Conservation (phyloP, 2,329 filamentous ascomycete genomes). For the Cordyceps javanica region DNA sequence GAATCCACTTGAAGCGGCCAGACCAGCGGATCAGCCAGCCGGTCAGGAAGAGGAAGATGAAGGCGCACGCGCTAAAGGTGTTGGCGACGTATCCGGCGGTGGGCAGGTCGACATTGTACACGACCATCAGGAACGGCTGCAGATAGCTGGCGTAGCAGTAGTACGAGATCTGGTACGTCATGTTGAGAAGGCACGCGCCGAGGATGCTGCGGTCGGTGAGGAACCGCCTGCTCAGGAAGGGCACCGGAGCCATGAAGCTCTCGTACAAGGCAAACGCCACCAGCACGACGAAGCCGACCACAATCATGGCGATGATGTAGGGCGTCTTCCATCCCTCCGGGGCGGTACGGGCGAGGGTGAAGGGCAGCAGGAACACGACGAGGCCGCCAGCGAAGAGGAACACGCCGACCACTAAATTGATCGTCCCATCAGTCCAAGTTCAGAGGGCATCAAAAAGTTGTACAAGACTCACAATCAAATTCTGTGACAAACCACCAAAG, state of each 20-base stretch:
- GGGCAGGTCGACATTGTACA: conserved; percentile 36
- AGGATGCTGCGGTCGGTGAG: conserved; percentile 47
- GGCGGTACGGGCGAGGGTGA: conserved; percentile 37
- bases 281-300: conserved; percentile 54
- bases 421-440: no score
- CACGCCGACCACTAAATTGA: conserved; percentile 39
- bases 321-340: conserved; percentile 39
- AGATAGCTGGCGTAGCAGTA: conserved; percentile 50
- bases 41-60: conserved; percentile 42
- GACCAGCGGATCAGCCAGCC: conserved; percentile 39
- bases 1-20: conserved; percentile 42
- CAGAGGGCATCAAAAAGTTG: not conserved
- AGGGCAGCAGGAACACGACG: conserved; percentile 58
- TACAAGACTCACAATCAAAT: not conserved
- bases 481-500: not conserved
- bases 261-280: conserved; percentile 52
- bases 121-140: conserved; percentile 49
- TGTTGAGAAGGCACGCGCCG: conserved; percentile 40
- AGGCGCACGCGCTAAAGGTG: conserved; percentile 45
- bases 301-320: conserved; percentile 54
- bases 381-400: conserved; percentile 52
- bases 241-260: conserved; percentile 46
- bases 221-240: conserved; percentile 49
- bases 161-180: conserved; percentile 42
- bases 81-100: conserved; percentile 42